A percentile compares a stretch with the other conserved stretches of the same genome.
These are phyloP conservation scores for Trichophyton mentagrophytes DNA, from an alignment of 2,329 filamentous ascomycete genomes.

Conservation along the genomic window DNA sequence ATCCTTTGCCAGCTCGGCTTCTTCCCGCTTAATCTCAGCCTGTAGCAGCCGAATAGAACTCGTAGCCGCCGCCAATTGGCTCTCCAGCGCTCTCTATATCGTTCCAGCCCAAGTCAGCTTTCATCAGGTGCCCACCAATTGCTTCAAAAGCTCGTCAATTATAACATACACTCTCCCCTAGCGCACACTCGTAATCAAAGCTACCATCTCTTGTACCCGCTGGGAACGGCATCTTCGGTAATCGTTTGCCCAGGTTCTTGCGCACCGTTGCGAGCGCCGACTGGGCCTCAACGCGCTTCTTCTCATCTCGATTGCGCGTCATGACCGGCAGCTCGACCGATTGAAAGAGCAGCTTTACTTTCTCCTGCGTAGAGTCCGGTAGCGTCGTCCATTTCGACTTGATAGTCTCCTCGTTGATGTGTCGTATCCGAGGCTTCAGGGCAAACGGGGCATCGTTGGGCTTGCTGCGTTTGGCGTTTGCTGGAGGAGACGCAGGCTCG, in stretches of 20 bases:
- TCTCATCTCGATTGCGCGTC: conserved; percentile 30
- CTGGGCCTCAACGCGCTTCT: conserved; percentile 32
- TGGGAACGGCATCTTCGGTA: conserved; percentile 36
- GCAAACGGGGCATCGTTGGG: conserved; percentile 23
- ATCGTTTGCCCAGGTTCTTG: conserved; percentile 29
- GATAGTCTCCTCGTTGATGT: conserved; percentile 32
- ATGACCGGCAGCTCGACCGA: conserved; percentile 33
- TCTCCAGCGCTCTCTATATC: conserved; percentile 25
- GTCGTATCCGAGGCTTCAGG: conserved; percentile 30
- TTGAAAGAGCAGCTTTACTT: conserved; percentile 30
- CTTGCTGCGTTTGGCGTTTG: conserved; percentile 5
- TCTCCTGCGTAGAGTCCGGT: conserved; percentile 31
- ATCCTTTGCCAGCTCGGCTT: conserved; percentile 30
- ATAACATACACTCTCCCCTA: conserved; percentile 30
- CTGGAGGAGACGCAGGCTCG: not conserved
- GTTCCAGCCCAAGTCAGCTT: not conserved
- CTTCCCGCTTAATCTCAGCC: conserved; percentile 32
- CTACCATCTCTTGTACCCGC: conserved; percentile 30
- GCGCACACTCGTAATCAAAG: conserved; percentile 33
- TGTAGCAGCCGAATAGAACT: conserved; percentile 30
- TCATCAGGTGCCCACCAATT: conserved; percentile 10
- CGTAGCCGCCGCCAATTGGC: conserved; percentile 27
- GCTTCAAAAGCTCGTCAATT: not conserved
- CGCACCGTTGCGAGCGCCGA: conserved; percentile 30
- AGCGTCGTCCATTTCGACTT: conserved; percentile 36